Base-by-base conservation (phyloP, 2,329 filamentous ascomycete species). In the Aspergillus fumigatus region DNA sequence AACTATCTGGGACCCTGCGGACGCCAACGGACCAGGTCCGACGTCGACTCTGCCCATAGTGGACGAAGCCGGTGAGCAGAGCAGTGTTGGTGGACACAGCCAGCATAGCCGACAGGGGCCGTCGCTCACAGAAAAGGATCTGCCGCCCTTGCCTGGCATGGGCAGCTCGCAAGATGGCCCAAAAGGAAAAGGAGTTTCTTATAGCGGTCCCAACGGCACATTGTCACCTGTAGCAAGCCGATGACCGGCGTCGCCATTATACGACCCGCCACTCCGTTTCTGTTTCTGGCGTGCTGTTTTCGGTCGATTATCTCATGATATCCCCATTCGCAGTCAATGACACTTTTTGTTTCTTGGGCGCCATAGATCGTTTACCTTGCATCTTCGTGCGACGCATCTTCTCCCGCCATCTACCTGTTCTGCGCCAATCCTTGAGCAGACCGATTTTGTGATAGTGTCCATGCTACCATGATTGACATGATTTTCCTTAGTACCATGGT, bases 11-110 rank as follows among this genome's bases (percentile, higher is more conserved):
- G 89, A 79, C 74, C 82, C 77, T 23, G 82, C 77, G 67, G 79
- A 88, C 65, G 70, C 85, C 71, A 67, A 70, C 70, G 68, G 82
- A 75, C 79, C 82, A 14, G 73, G 79, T 11, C 70, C 69, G 26
- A 78, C 82, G 11, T 80, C 80, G 32, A 85, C 81, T 1, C 77
- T 97, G 2, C 93, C 93, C 0, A 87, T 97, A 9, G 92, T 97
- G 6, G 90, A 96, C 64, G 93, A 97, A 74, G 88, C 86, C n/a
- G 89, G 86, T 4, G 93, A 97, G 72, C 87, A 81, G 9, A 84
- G 81, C 7, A 90, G 88, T 58, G 81, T 85, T 25, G 84, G 85
- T 1, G 83, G 81, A 29, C 81, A 81, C 53, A 84, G 83, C 66
- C 80, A 79, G 23, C 75, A 77, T 56, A 83, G 82, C 73, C 67